Percentiles rank a stretch among this genome's conserved stretches.
These are phyloP conservation scores for Ascochyta fabae DNA, from an alignment of 2,329 filamentous ascomycete species.

Conservation along the genomic window DNA sequence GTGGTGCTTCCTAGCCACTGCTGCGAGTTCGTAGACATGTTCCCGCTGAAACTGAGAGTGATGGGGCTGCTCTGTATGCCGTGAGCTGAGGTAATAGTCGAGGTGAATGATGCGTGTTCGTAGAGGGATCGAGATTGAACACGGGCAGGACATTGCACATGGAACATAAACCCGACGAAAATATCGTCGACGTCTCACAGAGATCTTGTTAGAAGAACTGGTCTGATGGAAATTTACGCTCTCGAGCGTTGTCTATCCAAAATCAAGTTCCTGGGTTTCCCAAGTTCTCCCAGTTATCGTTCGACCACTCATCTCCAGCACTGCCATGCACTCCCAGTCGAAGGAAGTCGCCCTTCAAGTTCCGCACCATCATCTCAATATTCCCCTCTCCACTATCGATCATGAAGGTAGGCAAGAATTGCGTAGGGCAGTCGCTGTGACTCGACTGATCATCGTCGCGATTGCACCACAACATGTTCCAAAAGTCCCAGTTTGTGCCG, in stretches of 20 bases:
- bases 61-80: no score
- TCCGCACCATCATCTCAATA: neutral
- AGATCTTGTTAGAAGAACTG: no score
- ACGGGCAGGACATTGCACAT: no score
- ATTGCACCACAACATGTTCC: neutral
- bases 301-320: neutral
- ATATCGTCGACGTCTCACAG: no score
- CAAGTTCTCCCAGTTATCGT: conserved; percentile 6
- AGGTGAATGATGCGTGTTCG: no score
- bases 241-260: neutral
- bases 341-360: neutral
- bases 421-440: neutral
- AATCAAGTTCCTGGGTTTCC: neutral
- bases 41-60: no score
- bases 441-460: neutral
- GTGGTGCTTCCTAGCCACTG: no score
- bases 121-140: no score
- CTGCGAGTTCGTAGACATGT: no score
- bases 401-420: conserved; percentile 6
- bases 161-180: no score
- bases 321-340: neutral
- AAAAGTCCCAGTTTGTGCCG: conserved; percentile 12
- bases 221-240: no score
- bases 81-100: no score
- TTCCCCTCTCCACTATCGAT: neutral